phyloP scores from a whole-genome alignment of 768 basidiomycete species.

The Saitozyma podzolica region DNA sequence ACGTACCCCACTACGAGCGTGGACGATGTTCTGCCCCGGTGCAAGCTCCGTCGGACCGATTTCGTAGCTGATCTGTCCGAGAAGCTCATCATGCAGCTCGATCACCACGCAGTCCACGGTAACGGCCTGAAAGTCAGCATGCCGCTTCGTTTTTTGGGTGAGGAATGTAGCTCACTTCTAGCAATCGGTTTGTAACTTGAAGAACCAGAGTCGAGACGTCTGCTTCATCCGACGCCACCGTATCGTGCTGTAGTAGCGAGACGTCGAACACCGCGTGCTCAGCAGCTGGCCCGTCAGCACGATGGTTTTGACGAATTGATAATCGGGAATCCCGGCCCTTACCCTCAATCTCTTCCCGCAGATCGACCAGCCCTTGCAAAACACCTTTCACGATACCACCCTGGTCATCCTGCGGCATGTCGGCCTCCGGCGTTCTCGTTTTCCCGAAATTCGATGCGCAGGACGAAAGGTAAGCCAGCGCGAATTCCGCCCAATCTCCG shows the following conservation, averaged over 20 bases:
- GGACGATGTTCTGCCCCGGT: too few relatives aligned
- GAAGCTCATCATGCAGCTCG: constrained; percentile 58
- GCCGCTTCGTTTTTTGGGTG: too few relatives aligned
- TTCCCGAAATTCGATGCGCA: constrained; percentile 16
- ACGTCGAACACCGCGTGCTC: constrained; percentile 71
- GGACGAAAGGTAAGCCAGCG: constrained; percentile 74
- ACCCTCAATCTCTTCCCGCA: constrained; percentile 21
- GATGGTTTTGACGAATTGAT: not conserved
- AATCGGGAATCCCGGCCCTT: not conserved
- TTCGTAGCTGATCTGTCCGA: not conserved
- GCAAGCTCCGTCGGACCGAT: not conserved
- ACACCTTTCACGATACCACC: constrained; percentile 16
- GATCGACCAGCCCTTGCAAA: constrained; percentile 25
- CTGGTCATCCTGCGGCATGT: too few relatives aligned
- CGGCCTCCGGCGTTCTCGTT: constrained; percentile 1
- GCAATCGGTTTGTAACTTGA: too few relatives aligned
- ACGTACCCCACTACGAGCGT: too few relatives aligned
- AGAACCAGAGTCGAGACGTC: constrained; percentile 61
- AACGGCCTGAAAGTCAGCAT: constrained; percentile 57
- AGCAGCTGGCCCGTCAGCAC: constrained; percentile 65
- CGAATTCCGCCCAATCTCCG: constrained; percentile 75
- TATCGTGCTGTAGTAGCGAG: constrained; percentile 55
- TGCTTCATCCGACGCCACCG: constrained; percentile 60
- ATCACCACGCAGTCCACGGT: constrained; percentile 67
- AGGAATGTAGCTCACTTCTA: too few relatives aligned